These are phyloP conservation scores for Caryopteris hybrid DNA, from an alignment of 305 asterid species.

Conservation along the genomic window DNA sequence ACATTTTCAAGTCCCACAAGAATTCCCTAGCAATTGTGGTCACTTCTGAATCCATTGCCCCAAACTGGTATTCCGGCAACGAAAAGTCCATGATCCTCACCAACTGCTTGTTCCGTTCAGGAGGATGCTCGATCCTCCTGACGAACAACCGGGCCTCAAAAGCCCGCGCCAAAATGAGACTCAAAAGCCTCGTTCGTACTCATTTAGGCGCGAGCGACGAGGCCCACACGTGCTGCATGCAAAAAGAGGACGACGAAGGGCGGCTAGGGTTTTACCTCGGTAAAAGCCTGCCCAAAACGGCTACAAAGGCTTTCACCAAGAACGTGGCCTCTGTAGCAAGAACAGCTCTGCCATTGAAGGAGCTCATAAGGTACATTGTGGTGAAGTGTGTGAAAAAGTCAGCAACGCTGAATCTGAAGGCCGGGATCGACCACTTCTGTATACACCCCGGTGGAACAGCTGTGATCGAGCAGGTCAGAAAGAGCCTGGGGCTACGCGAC, in stretches of 20 bases:
- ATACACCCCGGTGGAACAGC: constrained; percentile 83
- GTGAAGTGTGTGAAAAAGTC: not conserved
- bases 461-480: constrained; percentile 58
- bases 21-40: constrained; percentile 35
- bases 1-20: constrained; percentile 23
- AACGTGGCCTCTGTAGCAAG: constrained; percentile 23
- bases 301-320: constrained; percentile 24
- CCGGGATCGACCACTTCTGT: constrained; percentile 57
- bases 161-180: constrained; percentile 19
- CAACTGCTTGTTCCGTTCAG: constrained; percentile 37
- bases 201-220: constrained; percentile 34
- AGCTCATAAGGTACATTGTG: constrained; percentile 15
- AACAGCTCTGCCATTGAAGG: constrained; percentile 27
- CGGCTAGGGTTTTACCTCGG: constrained; percentile 27
- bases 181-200: constrained; percentile 34
- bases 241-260: constrained; percentile 32
- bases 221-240: constrained; percentile 27
- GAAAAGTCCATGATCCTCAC: constrained; percentile 40
- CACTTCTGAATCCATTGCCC: constrained; percentile 34
- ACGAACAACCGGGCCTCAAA: constrained; percentile 25
- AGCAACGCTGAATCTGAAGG: constrained; percentile 21
- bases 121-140: constrained; percentile 38
- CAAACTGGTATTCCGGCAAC: constrained; percentile 35
- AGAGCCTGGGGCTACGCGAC: constrained; percentile 42
- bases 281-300: constrained; percentile 29